phyloP scores from a whole-genome alignment of 1,284 basidiomycete genomes.

The Trichosporon faecale region DNA sequence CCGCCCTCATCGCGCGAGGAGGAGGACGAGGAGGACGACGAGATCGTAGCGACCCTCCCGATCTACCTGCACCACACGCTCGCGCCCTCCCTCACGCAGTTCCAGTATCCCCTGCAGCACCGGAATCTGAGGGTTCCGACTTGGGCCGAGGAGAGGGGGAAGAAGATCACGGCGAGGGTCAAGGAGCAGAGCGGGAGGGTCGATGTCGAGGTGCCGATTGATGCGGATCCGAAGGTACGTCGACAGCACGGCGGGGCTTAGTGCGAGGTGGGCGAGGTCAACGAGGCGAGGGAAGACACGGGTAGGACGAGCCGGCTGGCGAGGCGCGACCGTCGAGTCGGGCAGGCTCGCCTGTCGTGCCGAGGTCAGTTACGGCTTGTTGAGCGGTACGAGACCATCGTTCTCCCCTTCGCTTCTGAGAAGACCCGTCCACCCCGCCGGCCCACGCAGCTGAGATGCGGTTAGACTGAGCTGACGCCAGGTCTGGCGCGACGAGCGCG shows the following conservation, averaged over 20 bases:
- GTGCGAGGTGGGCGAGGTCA: background rate
- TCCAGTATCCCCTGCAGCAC: slow-evolving; percentile 50
- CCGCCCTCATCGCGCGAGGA: slow-evolving; percentile 16
- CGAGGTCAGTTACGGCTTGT: too few relatives aligned
- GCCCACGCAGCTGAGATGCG: too few relatives aligned
- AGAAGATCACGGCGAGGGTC: slow-evolving; percentile 44
- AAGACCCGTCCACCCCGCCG: too few relatives aligned
- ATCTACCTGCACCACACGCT: slow-evolving; percentile 46
- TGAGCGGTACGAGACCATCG: too few relatives aligned
- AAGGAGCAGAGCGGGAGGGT: slow-evolving; percentile 46
- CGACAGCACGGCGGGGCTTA: background rate
- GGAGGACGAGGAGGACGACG: slow-evolving; percentile 36
- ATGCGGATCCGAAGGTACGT: slow-evolving; percentile 36
- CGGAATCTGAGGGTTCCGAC: slow-evolving; percentile 34
- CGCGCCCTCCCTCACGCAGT: slow-evolving; percentile 38
- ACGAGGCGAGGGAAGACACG: background rate
- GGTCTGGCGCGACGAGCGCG: slow-evolving; percentile 48
- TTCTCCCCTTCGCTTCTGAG: too few relatives aligned
- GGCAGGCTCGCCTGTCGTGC: too few relatives aligned
- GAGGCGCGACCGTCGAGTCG: too few relatives aligned
- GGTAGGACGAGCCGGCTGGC: too few relatives aligned
- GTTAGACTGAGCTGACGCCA: background rate
- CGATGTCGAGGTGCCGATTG: slow-evolving; percentile 50
- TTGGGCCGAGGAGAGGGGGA: slow-evolving; percentile 45
- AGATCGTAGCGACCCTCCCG: slow-evolving; percentile 42